These are phyloP conservation scores for Juglanconis oblonga DNA, from an alignment of 2,329 filamentous ascomycete species.

Conservation along the genomic window DNA sequence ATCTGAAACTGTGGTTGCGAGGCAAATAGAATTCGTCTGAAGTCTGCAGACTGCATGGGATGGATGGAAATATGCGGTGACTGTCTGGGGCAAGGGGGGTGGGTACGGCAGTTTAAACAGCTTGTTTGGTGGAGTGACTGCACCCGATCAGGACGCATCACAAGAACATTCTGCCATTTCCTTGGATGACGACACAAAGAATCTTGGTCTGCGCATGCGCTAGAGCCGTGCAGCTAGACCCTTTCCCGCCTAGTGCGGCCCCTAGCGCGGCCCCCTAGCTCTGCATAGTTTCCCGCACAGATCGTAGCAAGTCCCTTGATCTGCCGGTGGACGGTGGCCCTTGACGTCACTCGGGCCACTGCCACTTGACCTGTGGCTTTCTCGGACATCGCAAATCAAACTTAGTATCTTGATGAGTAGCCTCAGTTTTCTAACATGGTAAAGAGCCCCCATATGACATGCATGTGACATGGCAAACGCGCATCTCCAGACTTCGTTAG, in stretches of 20 bases:
- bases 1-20: background rate
- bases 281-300: background rate
- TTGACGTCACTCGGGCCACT: background rate
- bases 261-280: background rate
- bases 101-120: background rate
- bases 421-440: background rate
- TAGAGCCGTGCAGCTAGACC: background rate
- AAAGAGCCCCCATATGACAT: background rate
- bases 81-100: background rate
- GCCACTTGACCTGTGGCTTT: background rate
- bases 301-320: background rate
- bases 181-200: background rate
- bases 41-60: no score
- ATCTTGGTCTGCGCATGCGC: background rate
- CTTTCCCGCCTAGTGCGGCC: background rate
- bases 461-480: background rate
- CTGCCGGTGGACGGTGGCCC: background rate
- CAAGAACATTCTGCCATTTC: background rate
- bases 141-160: background rate
- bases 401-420: background rate
- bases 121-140: background rate
- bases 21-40: background rate
- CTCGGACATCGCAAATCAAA: background rate
- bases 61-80: no score
- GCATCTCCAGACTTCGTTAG: background rate